Conservation (phyloP, 177 flowering plant species). For the Telopea speciosissima region DNA sequence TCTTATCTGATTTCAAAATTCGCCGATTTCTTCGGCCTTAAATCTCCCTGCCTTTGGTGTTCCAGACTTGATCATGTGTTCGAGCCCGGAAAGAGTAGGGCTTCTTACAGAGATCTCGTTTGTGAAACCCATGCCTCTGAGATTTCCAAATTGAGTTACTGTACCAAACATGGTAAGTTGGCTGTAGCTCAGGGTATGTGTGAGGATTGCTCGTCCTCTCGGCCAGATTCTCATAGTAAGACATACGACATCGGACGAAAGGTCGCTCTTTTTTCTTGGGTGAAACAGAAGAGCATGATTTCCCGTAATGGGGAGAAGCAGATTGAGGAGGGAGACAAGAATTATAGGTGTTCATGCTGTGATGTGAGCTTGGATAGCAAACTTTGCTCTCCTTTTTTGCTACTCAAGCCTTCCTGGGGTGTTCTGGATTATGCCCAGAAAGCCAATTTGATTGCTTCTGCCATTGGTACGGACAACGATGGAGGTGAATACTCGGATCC, state of each 20-base stretch:
- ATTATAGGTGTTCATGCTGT: slow-evolving; percentile 65
- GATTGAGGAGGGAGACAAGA: slow-evolving; percentile 29
- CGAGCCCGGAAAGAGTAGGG: slow-evolving; percentile 26
- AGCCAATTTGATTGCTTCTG: slow-evolving; percentile 30
- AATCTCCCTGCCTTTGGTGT: slow-evolving; percentile 82
- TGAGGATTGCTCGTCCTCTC: slow-evolving; percentile 71
- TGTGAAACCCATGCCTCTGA: slow-evolving; percentile 75
- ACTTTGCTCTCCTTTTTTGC: slow-evolving; percentile 31
- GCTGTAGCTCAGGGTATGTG: slow-evolving; percentile 57
- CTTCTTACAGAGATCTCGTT: slow-evolving; percentile 44
- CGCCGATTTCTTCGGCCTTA: slow-evolving; percentile 72
- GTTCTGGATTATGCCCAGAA: slow-evolving; percentile 46
- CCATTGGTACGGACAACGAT: slow-evolving; percentile 15
- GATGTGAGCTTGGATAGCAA: slow-evolving; percentile 34
- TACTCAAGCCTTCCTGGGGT: slow-evolving; percentile 49
- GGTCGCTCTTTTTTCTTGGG: slow-evolving; percentile 37
- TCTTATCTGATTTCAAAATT: slow-evolving; percentile 67
- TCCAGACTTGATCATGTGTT: slow-evolving; percentile 58
- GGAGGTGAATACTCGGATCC: slow-evolving; percentile 20
- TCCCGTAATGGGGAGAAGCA: slow-evolving; percentile 23
- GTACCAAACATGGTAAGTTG: slow-evolving; percentile 52
- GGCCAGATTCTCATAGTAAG: slow-evolving; percentile 13
- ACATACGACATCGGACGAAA: slow-evolving; percentile 9
- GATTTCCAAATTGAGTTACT: slow-evolving; percentile 69
- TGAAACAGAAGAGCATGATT: slow-evolving; percentile 34